These are phyloP conservation scores for Myriosclerotinia curreyana DNA, from an alignment of 2,329 filamentous ascomycete genomes.

Conservation along the genomic window DNA sequence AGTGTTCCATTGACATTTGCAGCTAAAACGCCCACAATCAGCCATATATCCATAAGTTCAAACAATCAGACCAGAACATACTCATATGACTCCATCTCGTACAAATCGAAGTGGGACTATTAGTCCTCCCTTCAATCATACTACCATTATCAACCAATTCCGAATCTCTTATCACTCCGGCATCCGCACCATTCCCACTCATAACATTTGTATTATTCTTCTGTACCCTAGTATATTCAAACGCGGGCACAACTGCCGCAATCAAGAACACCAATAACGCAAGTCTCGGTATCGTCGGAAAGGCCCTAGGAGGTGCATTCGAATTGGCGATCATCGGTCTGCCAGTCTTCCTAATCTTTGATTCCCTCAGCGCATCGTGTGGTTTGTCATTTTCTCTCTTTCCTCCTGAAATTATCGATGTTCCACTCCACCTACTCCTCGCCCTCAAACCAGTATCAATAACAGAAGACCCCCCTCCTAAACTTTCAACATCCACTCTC, in stretches of 20 bases:
- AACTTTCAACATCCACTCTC: constrained; percentile 16
- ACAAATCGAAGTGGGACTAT: constrained; percentile 57
- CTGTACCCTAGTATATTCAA: constrained; percentile 43
- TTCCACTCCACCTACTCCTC: not conserved
- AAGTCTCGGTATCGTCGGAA: constrained; percentile 45
- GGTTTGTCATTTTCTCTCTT: not conserved
- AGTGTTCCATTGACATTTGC: constrained; percentile 71
- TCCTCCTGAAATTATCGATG: not conserved
- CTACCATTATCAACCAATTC: constrained; percentile 37
- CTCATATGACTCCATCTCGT: constrained; percentile 65
- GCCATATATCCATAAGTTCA: not conserved
- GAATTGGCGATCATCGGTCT: constrained; percentile 44
- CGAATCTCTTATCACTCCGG: constrained; percentile 44
- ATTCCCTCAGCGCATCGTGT: not conserved
- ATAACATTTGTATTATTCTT: constrained; percentile 41
- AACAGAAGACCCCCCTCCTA: not conserved
- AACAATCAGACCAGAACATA: constrained; percentile 33
- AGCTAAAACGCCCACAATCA: constrained; percentile 37
- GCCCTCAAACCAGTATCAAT: not conserved
- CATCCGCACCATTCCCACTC: constrained; percentile 43
- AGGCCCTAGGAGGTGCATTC: constrained; percentile 44
- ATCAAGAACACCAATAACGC: constrained; percentile 51
- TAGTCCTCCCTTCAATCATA: constrained; percentile 42
- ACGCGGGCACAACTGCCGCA: constrained; percentile 50
- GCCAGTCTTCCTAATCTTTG: constrained; percentile 36